Percentiles rank a stretch among this genome's conserved stretches.
Evolutionary conservation across 176 grass and related monocot genomes (phyloP).

Genomic region (Eremochloa ophiuroides): DNA sequence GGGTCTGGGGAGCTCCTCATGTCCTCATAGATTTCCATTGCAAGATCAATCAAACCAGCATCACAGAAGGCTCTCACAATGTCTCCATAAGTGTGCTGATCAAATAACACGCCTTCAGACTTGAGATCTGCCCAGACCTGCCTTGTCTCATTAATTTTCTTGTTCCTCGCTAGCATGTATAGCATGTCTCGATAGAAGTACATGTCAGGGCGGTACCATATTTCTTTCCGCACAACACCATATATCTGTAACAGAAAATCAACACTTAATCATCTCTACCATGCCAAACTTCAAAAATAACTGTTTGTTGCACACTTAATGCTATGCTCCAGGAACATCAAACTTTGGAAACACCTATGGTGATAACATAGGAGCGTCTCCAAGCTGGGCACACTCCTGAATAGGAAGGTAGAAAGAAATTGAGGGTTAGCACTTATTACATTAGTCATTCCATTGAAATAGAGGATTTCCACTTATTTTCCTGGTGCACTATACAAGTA

Average conservation of each 20-base stretch:
- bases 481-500: background rate
- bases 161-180: constrained; percentile 79
- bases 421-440: background rate
- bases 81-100: constrained; percentile 14
- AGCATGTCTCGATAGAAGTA: constrained; percentile 88
- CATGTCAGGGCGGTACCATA: constrained; percentile 87
- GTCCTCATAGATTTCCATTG: constrained; percentile 75
- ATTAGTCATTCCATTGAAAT: background rate
- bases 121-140: constrained; percentile 69
- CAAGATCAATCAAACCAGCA: constrained; percentile 56
- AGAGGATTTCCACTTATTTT: background rate
- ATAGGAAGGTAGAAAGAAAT: background rate
- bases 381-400: background rate
- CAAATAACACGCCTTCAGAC: constrained; percentile 68
- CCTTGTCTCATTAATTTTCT: constrained; percentile 60
- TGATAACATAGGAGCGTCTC: background rate
- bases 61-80: constrained; percentile 54
- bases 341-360: background rate
- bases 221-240: constrained; percentile 65
- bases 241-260: constrained; percentile 63
- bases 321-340: background rate
- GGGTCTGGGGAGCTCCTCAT: constrained; percentile 81
- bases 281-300: background rate
- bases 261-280: background rate
- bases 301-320: background rate